Percentiles rank a stretch among this genome's conserved stretches.
These are phyloP conservation scores for Chaetomiaceae sp. DNA, from an alignment of 2,329 filamentous ascomycete genomes.

Conservation along the genomic window DNA sequence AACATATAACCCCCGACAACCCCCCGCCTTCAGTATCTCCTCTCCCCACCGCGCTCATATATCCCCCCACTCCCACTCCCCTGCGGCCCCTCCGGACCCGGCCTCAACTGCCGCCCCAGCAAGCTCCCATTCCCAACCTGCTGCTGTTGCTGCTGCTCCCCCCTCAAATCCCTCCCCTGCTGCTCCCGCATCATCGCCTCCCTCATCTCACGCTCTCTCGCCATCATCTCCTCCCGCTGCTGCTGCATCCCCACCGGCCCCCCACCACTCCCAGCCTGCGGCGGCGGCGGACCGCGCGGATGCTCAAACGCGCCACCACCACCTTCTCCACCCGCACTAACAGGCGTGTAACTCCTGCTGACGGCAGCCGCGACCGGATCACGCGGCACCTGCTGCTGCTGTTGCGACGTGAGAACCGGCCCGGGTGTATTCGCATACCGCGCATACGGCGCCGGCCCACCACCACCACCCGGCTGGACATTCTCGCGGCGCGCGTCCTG, in stretches of 20 bases:
- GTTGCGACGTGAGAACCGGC: too few species aligned
- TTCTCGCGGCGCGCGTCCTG: conserved; percentile 11
- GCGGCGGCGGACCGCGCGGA: neutral
- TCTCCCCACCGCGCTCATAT: neutral
- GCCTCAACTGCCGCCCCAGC: conserved; percentile 8
- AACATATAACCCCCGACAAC: too few species aligned
- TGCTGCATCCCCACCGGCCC: neutral
- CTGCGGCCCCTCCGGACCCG: neutral
- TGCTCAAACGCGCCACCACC: conserved; percentile 22
- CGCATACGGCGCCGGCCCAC: conserved; percentile 17
- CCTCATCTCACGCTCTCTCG: conserved; percentile 10
- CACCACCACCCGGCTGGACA: too few species aligned
- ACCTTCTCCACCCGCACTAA: neutral
- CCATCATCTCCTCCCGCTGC: conserved; percentile 1
- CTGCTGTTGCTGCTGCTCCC: conserved; percentile 1
- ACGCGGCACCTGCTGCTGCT: conserved; percentile 2
- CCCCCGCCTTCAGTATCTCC: neutral
- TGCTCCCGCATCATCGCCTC: conserved; percentile 6
- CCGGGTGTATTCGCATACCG: conserved; percentile 22
- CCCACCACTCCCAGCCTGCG: conserved; percentile 1
- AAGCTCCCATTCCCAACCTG: neutral
- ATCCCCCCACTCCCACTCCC: neutral
- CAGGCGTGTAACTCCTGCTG: conserved; percentile 24
- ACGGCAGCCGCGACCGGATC: neutral
- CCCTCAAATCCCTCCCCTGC: conserved; percentile 1